Evolutionary conservation across 768 basidiomycete genomes (phyloP).

Genomic region (Coprinopsis strossmayeri): DNA sequence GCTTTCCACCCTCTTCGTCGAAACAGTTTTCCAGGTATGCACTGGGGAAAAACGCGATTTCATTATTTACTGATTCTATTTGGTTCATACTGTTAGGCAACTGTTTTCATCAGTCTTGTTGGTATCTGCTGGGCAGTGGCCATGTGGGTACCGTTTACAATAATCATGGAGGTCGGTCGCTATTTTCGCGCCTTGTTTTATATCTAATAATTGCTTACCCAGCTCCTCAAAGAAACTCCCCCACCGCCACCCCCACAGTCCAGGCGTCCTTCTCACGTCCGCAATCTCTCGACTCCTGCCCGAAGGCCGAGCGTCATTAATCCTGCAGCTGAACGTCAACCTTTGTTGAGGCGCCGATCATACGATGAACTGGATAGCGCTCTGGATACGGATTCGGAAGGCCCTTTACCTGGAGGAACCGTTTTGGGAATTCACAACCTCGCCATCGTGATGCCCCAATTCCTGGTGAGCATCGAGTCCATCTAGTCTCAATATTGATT

Average conservation of each 20-base stretch:
- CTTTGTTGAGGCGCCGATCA: slow-evolving; percentile 55
- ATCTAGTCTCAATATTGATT: background rate
- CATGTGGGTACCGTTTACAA: slow-evolving; percentile 97
- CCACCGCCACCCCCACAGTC: slow-evolving; percentile 20
- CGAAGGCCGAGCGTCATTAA: slow-evolving; percentile 22
- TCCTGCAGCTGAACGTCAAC: slow-evolving; percentile 40
- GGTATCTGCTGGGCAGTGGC: slow-evolving; percentile 97
- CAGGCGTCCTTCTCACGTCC: slow-evolving; percentile 40
- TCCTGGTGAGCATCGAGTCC: slow-evolving; percentile 72
- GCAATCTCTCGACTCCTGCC: slow-evolving; percentile 47
- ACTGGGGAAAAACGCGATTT: background rate
- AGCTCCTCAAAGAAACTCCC: slow-evolving; percentile 74
- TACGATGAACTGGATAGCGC: slow-evolving; percentile 40
- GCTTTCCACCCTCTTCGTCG: slow-evolving; percentile 82
- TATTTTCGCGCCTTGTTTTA: background rate
- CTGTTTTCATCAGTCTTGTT: slow-evolving; percentile 73
- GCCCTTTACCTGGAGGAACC: slow-evolving; percentile 77
- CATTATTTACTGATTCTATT: background rate
- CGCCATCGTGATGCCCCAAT: slow-evolving; percentile 92
- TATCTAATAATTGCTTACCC: slow-evolving; percentile 2
- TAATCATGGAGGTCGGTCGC: slow-evolving; percentile 84
- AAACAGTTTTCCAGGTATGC: slow-evolving; percentile 63
- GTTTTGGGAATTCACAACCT: slow-evolving; percentile 93
- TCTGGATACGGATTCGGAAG: slow-evolving; percentile 29
- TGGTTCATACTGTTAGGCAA: slow-evolving; percentile 43